Conservation (phyloP, 2,329 filamentous ascomycete genomes). For the Curvularia eragrostidis region DNA sequence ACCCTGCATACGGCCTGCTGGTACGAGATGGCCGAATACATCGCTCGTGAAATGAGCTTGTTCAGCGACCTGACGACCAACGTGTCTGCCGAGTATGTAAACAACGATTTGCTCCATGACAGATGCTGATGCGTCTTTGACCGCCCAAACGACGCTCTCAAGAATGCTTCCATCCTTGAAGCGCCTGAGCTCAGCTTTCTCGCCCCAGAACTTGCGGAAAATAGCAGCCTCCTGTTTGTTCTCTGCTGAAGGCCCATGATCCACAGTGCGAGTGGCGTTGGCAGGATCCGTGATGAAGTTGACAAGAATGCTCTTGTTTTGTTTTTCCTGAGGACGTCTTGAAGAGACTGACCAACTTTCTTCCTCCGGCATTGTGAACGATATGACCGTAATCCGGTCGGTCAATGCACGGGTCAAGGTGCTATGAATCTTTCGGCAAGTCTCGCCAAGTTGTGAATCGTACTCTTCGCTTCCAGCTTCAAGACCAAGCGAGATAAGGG, state of each 20-base stretch:
- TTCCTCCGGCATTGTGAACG: slow-evolving; percentile 40
- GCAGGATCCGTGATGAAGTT: slow-evolving; percentile 75
- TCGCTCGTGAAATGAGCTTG: slow-evolving; percentile 55
- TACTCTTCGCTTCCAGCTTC: slow-evolving; percentile 33
- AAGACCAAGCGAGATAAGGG: slow-evolving; percentile 41
- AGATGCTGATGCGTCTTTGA: slow-evolving; percentile 64
- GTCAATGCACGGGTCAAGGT: slow-evolving; percentile 74
- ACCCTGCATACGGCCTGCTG: slow-evolving; percentile 43
- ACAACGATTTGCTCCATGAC: slow-evolving; percentile 81
- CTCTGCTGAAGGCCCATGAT: slow-evolving; percentile 87
- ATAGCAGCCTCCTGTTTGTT: slow-evolving; percentile 79
- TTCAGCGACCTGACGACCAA: slow-evolving; percentile 65
- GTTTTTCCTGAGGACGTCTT: slow-evolving; percentile 29
- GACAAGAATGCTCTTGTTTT: slow-evolving; percentile 60
- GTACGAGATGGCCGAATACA: slow-evolving; percentile 55
- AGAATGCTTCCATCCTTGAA: slow-evolving; percentile 96
- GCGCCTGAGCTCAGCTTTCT: slow-evolving; percentile 87
- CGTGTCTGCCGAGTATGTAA: slow-evolving; percentile 73
- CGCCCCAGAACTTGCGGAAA: slow-evolving; percentile 94
- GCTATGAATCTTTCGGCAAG: slow-evolving; percentile 66
- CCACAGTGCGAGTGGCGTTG: slow-evolving; percentile 77
- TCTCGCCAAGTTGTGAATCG: slow-evolving; percentile 41
- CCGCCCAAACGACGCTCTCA: slow-evolving; percentile 85
- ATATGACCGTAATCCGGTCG: slow-evolving; percentile 73
- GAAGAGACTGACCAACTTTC: slow-evolving; percentile 48